These are phyloP conservation scores for Trichomonas vaginalis DNA, from an alignment of 208 protist species.

Conservation along the genomic window DNA sequence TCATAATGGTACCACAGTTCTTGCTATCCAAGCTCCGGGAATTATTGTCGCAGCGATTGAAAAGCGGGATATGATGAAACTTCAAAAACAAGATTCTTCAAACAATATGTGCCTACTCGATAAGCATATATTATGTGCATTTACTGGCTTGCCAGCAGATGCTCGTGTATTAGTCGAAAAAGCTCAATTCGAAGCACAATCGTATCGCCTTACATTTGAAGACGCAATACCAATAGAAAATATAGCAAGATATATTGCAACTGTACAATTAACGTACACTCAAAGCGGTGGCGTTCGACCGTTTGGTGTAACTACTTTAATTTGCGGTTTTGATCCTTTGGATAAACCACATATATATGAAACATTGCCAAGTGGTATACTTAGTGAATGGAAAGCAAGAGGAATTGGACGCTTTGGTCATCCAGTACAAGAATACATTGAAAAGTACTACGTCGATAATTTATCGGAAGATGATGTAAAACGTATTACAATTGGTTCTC, in stretches of 20 bases:
- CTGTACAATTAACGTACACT: slow-evolving; percentile 61
- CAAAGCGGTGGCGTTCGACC: slow-evolving; percentile 87
- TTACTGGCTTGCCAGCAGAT: slow-evolving; percentile 77
- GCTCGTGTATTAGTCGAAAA: slow-evolving; percentile 91
- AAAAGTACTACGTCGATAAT: slow-evolving; percentile 84
- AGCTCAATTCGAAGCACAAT: slow-evolving; percentile 88
- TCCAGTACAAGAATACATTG: slow-evolving; percentile 89
- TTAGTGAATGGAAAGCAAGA: slow-evolving; percentile 61
- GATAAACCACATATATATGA: slow-evolving; percentile 71
- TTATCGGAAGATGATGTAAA: slow-evolving; percentile 54
- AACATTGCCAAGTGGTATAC: slow-evolving; percentile 71
- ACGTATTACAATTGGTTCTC: slow-evolving; percentile 82
- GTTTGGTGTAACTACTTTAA: slow-evolving; percentile 93
- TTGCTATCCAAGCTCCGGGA: slow-evolving; percentile 46
- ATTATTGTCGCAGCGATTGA: slow-evolving; percentile 86
- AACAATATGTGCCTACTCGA: slow-evolving; percentile 94
- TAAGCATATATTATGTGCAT: slow-evolving; percentile 32
- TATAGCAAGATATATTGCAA: slow-evolving; percentile 85
- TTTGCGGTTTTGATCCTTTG: slow-evolving; percentile 82
- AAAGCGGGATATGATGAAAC: slow-evolving; percentile 83
- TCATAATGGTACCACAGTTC: slow-evolving; percentile 76
- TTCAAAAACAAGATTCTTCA: slow-evolving; percentile 94
- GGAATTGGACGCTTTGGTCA: slow-evolving; percentile 74
- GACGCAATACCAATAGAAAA: slow-evolving; percentile 87
- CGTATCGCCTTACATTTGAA: slow-evolving; percentile 89